phyloP scores from a whole-genome alignment of 805 yeast genomes.

The Pichia deserticola region DNA sequence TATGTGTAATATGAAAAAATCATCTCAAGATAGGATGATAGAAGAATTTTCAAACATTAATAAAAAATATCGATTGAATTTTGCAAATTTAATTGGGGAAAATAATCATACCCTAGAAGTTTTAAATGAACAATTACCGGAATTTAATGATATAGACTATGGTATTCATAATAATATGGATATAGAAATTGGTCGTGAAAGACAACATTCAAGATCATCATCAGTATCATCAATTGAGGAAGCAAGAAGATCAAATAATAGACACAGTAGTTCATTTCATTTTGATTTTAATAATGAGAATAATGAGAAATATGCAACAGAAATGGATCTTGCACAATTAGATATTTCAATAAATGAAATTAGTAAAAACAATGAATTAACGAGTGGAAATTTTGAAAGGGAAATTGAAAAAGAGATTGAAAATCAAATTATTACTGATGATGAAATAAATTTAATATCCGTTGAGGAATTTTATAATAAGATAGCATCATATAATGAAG shows the following conservation, averaged over 20 bases:
- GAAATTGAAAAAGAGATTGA: not conserved
- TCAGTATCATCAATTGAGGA: constrained; percentile 15
- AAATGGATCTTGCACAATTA: constrained; percentile 9
- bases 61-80: not conserved
- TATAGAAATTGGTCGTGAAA: constrained; percentile 7
- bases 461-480: not conserved
- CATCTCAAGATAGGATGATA: not conserved
- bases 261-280: constrained; percentile 9
- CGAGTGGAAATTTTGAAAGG: not conserved
- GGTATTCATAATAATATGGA: not conserved
- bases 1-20: not conserved
- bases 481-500: not conserved
- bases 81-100: not conserved
- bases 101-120: too few relatives aligned
- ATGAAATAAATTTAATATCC: not conserved
- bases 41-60: not conserved
- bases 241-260: constrained; percentile 7
- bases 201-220: constrained; percentile 9
- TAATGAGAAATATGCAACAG: not conserved
- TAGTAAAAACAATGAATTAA: not conserved
- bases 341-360: constrained; percentile 4
- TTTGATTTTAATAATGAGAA: constrained; percentile 6
- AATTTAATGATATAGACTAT: not conserved
- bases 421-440: not conserved
- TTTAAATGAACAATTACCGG: not conserved